Evolutionary conservation across 441 rosid species (phyloP), one percentile per base, ranked within the genome.

Genomic region (Euphorbia neoarborescens): DNA sequence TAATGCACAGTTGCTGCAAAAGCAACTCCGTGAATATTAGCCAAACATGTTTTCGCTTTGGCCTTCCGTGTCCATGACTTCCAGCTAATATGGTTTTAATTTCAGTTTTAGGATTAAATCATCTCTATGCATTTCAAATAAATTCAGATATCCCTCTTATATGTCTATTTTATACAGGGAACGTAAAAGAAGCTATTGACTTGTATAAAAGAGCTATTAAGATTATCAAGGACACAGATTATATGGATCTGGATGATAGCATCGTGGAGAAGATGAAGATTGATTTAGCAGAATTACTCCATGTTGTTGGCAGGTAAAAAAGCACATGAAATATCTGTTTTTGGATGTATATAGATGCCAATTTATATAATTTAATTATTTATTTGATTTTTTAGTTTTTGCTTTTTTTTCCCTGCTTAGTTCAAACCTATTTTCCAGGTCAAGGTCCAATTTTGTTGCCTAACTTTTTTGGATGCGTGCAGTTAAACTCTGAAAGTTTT

Each of bases 251-350:
- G 60, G 96, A 89, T 76, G 86, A 90, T 65, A 57, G 75, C 65
- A 30, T 86, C 66, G 76, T 90, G 85, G 96, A 85, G 84, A 88
- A 82, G 77, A 81, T 92, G 89, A 87, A 90, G 79, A 84, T 87
- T 82, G 96, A 93, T 79, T 85, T 93, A 80, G 97, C 92, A 25
- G 98, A 90, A 78, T 63, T 89, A 71, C 97, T 90, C 78, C 96
- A 90, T 81, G 82, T 76, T 69, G 94, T 85, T 5, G 98, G 92
- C 75, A 90, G 97, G 98, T 89, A 81, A 67, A 81, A 67, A 60
- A 32, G 34, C 44, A 0, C 48, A 46, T 63, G 5, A 70, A 57
- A 19, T 34, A 28, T 73, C 61, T 20, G 57, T 38, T 58, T 53
- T 38, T 37, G 34, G 62, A 51, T 53, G 11, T 13, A 65, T n/a